Conservation (phyloP, 805 yeast species). For the Candida boleticola region DNA sequence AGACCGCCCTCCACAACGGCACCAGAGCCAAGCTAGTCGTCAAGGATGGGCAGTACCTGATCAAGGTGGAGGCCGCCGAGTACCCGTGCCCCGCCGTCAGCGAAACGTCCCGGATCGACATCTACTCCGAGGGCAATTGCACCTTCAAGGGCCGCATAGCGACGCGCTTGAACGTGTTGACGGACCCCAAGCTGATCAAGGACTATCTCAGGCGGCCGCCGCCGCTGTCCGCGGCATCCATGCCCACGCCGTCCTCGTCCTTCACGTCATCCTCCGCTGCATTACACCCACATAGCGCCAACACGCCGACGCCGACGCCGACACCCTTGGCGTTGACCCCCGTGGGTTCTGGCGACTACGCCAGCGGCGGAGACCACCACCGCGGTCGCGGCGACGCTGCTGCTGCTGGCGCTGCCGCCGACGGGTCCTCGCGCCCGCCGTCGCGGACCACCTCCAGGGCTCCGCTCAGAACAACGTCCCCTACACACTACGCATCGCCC, state of each 20-base stretch:
- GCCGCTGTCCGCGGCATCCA: not conserved
- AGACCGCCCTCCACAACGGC: conserved; percentile 13
- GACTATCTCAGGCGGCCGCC: not conserved
- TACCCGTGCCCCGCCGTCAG: conserved; percentile 33
- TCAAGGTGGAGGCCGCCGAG: conserved; percentile 2
- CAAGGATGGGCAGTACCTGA: conserved; percentile 24
- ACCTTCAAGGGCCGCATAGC: conserved; percentile 25
- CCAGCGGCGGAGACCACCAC: too few relatives aligned
- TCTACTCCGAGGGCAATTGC: conserved; percentile 18
- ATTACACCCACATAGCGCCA: not conserved
- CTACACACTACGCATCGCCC: not conserved
- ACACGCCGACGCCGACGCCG: not conserved
- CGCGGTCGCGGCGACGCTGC: too few relatives aligned
- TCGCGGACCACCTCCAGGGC: not conserved
- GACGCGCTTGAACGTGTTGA: conserved; percentile 24
- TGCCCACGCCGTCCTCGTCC: not conserved
- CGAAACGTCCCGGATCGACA: conserved; percentile 36
- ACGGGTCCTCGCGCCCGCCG: not conserved
- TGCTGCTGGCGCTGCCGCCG: not conserved
- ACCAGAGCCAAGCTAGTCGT: conserved; percentile 32
- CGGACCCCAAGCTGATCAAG: conserved; percentile 1
- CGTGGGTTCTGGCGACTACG: not conserved
- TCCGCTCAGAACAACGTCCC: not conserved
- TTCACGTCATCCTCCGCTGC: not conserved
- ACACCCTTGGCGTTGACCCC: not conserved